Base-by-base conservation (phyloP, 768 basidiomycete genomes). In the Psilocybe subaeruginosa region DNA sequence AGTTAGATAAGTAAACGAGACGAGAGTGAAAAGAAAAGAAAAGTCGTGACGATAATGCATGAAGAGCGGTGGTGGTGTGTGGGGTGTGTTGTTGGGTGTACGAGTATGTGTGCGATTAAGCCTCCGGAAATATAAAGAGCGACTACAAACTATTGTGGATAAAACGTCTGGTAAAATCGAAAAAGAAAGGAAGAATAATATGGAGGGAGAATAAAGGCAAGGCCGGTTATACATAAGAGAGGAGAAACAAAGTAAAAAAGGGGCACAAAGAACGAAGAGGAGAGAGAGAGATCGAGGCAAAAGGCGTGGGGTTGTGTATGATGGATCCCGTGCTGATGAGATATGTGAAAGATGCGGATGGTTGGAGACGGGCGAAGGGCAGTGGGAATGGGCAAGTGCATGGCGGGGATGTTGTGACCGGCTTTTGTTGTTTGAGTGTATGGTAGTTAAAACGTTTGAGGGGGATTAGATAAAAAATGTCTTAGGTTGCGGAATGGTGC, bases 1-100 rank as follows among this genome's bases (percentile, higher is more conserved):
- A 74, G 72, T 68, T 73, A 76, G 73, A 76, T 73, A 72, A 58
- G 60, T 61, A 66, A 54, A 64, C 49, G 54, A 47, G 62, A 60
- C 31, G 56, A 50, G 65, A 58, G 47, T 35, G 29, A 65, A 16
- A 45, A 55, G 58, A 55, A 53, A 56, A 49, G 54, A 48, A 43
- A 58, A 39, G 56, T 55, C 49, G 47, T 39, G 53, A 52, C 48
- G 49, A 61, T 52, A 54, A 63, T 14, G 35, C 56, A 59, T 52
- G 43, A 65, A 62, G 66, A 67, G 64, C 58, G 64, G 54, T 52
- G 60, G 54, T 49, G 66, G 47, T 58, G 61, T 49, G 62, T 60
- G 48, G 12, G 41, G 41, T 12, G 8, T 12, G 11, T 43, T 11
- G 7, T 5, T 39, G 37, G 14, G 8, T 8, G 37, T 39, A 14